phyloP scores from a whole-genome alignment of 2,329 filamentous ascomycete genomes.

The Lecanicillium sp. region DNA sequence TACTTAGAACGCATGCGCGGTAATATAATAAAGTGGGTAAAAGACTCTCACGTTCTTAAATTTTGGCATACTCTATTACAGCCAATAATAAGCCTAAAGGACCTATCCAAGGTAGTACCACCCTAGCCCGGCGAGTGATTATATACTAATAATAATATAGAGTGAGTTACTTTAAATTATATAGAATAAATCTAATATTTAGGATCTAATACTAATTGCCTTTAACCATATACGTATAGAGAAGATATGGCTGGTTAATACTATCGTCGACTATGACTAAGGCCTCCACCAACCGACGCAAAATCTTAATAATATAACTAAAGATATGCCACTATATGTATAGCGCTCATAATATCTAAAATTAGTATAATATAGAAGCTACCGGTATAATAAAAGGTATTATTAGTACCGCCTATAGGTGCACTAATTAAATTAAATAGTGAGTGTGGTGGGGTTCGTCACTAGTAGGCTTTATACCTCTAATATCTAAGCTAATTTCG shows the following conservation, averaged over 20 bases:
- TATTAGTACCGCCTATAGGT: too few relatives aligned
- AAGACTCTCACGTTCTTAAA: background rate
- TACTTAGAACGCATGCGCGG: background rate
- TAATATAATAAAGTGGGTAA: background rate
- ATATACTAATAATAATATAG: slow-evolving; percentile 2
- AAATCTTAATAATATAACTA: too few relatives aligned
- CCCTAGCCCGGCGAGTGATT: background rate
- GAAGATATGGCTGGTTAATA: background rate
- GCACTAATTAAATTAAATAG: too few relatives aligned
- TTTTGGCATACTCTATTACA: background rate
- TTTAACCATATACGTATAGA: background rate
- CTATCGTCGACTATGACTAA: background rate
- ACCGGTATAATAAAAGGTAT: too few relatives aligned
- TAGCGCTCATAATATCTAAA: too few relatives aligned
- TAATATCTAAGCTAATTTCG: too few relatives aligned
- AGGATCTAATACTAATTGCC: background rate
- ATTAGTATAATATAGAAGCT: too few relatives aligned
- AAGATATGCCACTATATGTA: too few relatives aligned
- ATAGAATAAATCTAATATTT: background rate
- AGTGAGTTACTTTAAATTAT: slow-evolving; percentile 2
- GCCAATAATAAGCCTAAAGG: background rate
- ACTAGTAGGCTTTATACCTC: too few relatives aligned
- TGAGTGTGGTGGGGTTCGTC: too few relatives aligned
- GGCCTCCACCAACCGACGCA: too few relatives aligned
- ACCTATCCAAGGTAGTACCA: slow-evolving; percentile 1